These are phyloP conservation scores for Spergularia azorica DNA, from an alignment of 179 eudicot species.

Conservation along the genomic window DNA sequence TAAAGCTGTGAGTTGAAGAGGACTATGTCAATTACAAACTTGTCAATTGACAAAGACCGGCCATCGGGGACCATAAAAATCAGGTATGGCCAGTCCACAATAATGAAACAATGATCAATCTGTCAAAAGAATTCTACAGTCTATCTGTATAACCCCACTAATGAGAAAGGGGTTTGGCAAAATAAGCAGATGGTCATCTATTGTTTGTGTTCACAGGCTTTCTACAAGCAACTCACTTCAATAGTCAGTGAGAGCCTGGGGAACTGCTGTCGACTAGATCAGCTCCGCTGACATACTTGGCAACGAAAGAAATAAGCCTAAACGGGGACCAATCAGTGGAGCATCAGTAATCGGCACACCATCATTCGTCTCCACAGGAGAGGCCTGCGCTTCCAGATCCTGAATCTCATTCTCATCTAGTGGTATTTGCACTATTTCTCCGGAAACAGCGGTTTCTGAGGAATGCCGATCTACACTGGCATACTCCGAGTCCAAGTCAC, in stretches of 20 bases:
- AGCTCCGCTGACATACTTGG: slow-evolving; percentile 86
- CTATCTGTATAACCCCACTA: neutral
- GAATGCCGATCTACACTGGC: slow-evolving; percentile 31
- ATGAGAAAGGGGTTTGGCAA: neutral
- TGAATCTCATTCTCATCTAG: slow-evolving; percentile 52
- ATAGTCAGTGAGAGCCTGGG: slow-evolving; percentile 12
- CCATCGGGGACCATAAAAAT: slow-evolving; percentile 16
- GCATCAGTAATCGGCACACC: slow-evolving; percentile 67
- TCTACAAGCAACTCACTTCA: slow-evolving; percentile 17
- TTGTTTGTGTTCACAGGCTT: neutral
- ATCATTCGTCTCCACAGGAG: slow-evolving; percentile 22
- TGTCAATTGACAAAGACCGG: slow-evolving; percentile 11
- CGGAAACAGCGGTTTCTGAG: slow-evolving; percentile 43
- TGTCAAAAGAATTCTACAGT: neutral
- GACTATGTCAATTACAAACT: slow-evolving; percentile 3
- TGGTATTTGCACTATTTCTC: slow-evolving; percentile 80
- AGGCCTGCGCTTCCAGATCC: slow-evolving; percentile 31
- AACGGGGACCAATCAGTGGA: slow-evolving; percentile 90
- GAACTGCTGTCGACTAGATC: slow-evolving; percentile 64
- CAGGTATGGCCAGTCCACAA: slow-evolving; percentile 19
- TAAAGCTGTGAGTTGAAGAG: neutral
- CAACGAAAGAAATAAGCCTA: slow-evolving; percentile 80
- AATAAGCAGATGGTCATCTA: neutral
- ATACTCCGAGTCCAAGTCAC: slow-evolving; percentile 26
- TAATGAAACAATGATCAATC: neutral